Evolutionary conservation across 2,329 filamentous ascomycete species (phyloP).

Genomic region (Alternaria longipes): DNA sequence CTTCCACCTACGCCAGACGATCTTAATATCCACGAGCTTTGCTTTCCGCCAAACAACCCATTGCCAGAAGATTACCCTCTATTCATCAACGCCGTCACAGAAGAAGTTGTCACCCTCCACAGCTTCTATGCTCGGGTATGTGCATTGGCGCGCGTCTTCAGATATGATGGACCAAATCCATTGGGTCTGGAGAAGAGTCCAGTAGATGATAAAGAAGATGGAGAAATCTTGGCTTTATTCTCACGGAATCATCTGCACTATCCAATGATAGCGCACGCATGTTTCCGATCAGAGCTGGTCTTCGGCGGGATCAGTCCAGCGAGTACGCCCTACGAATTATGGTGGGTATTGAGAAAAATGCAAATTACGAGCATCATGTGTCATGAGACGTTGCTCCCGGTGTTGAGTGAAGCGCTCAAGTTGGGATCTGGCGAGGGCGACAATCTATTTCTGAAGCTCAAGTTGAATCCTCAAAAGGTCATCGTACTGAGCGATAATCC

Average conservation of each 20-base stretch:
- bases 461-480: constrained; percentile 35
- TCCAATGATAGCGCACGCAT: constrained; percentile 43
- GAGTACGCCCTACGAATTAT: constrained; percentile 43
- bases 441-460: constrained; percentile 28
- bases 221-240: constrained; percentile 43
- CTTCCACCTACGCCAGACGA: constrained; percentile 36
- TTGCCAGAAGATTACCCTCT: constrained; percentile 42
- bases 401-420: constrained; percentile 36
- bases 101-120: constrained; percentile 38
- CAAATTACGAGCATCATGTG: constrained; percentile 41
- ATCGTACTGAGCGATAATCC: constrained; percentile 39
- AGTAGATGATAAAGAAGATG: constrained; percentile 34
- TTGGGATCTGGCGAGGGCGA: constrained; percentile 37
- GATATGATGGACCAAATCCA: constrained; percentile 41
- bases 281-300: constrained; percentile 39
- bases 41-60: constrained; percentile 37
- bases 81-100: constrained; percentile 40
- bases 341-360: constrained; percentile 47
- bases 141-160: constrained; percentile 39
- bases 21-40: constrained; percentile 45
- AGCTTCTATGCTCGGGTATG: constrained; percentile 38
- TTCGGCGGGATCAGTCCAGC: constrained; percentile 46
- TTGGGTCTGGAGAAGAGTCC: constrained; percentile 31
- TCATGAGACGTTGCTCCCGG: constrained; percentile 40
- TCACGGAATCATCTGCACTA: constrained; percentile 44